Evolutionary conservation across 352 stramenopile genomes (phyloP), one percentile per base, ranked within the genome.

Genomic region (Peronosclerospora sorghi): DNA sequence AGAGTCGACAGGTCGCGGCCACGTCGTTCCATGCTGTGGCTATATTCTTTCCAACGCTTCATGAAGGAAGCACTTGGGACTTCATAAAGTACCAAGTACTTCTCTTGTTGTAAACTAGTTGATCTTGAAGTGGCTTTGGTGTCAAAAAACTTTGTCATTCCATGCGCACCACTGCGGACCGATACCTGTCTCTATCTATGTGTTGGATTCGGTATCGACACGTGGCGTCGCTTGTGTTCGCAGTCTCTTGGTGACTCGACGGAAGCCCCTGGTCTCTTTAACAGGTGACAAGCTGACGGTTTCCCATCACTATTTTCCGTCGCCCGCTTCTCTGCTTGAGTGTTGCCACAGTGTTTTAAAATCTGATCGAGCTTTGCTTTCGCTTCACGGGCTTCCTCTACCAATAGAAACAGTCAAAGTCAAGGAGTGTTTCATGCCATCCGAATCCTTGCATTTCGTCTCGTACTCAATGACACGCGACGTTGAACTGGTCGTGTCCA

Each of bases 361-460:
- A 84, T 73, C 1, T 40, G 59, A 28, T 84, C 72, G 10, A 84
- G 56, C 40, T 65, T 77, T 1, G 72, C 74, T 54, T 75, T 84
- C n/a, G 68, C 64, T 13, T 71, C 56, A 27, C 78, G 38, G 9
- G 72, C 68, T 67, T 82, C 48, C 13, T 57, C 68, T 81, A 37
- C 24, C 32, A 36, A 7, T 2, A 41, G 14, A 28, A n/a, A 29
- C 14, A 23, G 6, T 32, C 8, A 38, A 35, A 37, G 15, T 18
- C 26, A 27, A 10, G 7, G 13, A 17, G 17, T 18, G 24, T 26
- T 13, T 24, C 14, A 19, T n/a, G n/a, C n/a, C n/a, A n/a, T 35
- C 14, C 12, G 28, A 34, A 34, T 17, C 12, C 6, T 7, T 10
- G 17, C 18, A 13, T 15, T 20, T 14, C 13, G 3, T 19, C 6